Conservation (phyloP, 2,329 filamentous ascomycete species). For the Onygena corvina region DNA sequence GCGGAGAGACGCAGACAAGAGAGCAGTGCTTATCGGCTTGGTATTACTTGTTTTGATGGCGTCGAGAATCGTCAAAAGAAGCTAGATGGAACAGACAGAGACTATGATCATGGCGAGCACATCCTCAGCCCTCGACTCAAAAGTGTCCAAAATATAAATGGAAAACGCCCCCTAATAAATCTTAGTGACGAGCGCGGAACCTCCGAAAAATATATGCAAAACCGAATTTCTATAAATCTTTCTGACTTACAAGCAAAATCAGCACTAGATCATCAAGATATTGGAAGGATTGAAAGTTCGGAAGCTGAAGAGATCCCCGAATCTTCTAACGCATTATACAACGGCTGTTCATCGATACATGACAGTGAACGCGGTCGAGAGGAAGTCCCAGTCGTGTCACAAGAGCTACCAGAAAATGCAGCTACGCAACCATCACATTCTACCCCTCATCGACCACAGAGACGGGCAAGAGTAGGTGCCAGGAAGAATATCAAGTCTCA, state of each 20-base stretch:
- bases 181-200: background rate
- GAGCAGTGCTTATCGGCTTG: background rate
- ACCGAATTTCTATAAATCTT: background rate
- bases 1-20: too few species aligned
- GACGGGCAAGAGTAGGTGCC: too few species aligned
- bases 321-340: background rate
- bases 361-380: background rate
- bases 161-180: constrained; percentile 1
- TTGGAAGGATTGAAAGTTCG: background rate
- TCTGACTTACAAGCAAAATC: background rate
- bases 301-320: background rate
- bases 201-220: background rate
- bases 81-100: too few species aligned
- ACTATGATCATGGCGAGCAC: background rate
- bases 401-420: background rate
- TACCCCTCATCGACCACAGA: background rate
- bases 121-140: background rate
- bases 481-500: background rate
- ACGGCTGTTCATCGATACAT: background rate
- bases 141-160: constrained; percentile 4
- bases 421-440: background rate
- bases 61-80: background rate
- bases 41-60: background rate
- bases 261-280: background rate
- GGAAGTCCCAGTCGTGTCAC: background rate